phyloP scores from a whole-genome alignment of 2,329 filamentous ascomycete genomes.

The Magnaporthiopsis rhizophila region DNA sequence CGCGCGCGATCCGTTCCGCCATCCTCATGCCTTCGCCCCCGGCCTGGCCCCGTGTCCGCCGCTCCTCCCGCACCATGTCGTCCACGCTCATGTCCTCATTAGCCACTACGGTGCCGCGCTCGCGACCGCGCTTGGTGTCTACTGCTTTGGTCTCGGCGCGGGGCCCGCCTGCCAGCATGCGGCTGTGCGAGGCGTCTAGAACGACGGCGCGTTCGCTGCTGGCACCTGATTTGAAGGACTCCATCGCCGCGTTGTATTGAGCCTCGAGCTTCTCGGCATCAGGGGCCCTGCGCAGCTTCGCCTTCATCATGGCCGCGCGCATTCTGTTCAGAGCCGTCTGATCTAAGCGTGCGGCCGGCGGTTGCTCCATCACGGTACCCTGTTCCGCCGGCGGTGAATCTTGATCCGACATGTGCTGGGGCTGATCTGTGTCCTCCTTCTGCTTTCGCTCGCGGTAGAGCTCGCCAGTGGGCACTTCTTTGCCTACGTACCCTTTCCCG shows the following conservation, averaged over 20 bases:
- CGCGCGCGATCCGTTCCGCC: conserved; percentile 90
- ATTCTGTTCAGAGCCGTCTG: conserved; percentile 79
- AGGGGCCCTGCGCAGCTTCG: conserved; percentile 71
- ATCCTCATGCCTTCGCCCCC: conserved; percentile 76
- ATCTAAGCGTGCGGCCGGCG: conserved; percentile 51
- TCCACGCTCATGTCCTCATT: conserved; percentile 95
- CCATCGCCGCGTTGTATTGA: conserved; percentile 72
- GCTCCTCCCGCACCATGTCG: conserved; percentile 94
- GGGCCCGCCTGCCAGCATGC: conserved; percentile 65
- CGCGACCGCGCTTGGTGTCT: conserved; percentile 71
- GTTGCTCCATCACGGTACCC: conserved; percentile 44
- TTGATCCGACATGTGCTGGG: background rate
- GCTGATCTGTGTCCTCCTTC: conserved; percentile 16
- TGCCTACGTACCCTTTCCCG: conserved; percentile 74
- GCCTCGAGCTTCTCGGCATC: conserved; percentile 70
- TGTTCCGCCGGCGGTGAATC: conserved; percentile 32
- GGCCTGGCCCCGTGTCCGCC: conserved; percentile 67
- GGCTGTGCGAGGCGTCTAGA: conserved; percentile 80
- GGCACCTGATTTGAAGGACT: conserved; percentile 38
- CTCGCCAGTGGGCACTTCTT: conserved; percentile 82
- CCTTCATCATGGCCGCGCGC: conserved; percentile 92
- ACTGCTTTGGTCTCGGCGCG: conserved; percentile 68
- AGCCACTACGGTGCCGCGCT: conserved; percentile 77
- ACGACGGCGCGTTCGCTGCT: conserved; percentile 64
- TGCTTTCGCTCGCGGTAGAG: conserved; percentile 64